Base-by-base conservation (phyloP, 805 yeast species). In the Yamadazyma ubonensis region DNA sequence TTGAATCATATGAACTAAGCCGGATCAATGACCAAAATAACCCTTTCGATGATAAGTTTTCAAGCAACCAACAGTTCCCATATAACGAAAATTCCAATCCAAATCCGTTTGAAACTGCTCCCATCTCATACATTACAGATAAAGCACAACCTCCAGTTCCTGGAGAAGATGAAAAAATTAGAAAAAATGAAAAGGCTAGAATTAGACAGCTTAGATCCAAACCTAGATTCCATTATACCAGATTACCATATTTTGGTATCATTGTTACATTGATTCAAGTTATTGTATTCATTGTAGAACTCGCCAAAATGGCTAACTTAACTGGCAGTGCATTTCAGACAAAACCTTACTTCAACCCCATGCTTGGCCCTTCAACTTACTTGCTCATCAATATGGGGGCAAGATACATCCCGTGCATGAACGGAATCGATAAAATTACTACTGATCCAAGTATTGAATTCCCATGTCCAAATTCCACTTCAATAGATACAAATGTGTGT, bases 301-400 rank as follows among this genome's bases (percentile, higher is more conserved):
- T 83, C 25, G 73, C 67, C 8, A 65, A 62, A 41, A 78, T 79
- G 85, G 73, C 78, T 5, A 50, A 55, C 5, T 63, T 76, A 31
- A 83, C 89, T 0, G 86, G 86, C 2, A 69, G 75, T 11, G 78
- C 83, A 3, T 72, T 83, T 44, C 86, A 79, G 53, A 79, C 86
- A 0, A 58, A 79, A 49, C 90, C 90, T 4, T 75, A 78, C 44
- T 80, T 83, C 65, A 83, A 83, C 54, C 90, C 89, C 5, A 83
- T 83, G 89, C 55, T 83, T 19, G 90, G 90, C 1, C 90, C 90
- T 9, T 81, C 87, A 2, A 62, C 81, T 0, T 81, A 81, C 50
- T 64, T 82, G 1, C 70, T 78, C 52, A 81, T 83, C 41, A 75
- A 79, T 49, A 73, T 80, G 74, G 90, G 90, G 2, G 81, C 87